These are phyloP conservation scores for Apophysomyces variabilis DNA, from an alignment of 371 early-diverging fungal genomes.

Conservation along the genomic window DNA sequence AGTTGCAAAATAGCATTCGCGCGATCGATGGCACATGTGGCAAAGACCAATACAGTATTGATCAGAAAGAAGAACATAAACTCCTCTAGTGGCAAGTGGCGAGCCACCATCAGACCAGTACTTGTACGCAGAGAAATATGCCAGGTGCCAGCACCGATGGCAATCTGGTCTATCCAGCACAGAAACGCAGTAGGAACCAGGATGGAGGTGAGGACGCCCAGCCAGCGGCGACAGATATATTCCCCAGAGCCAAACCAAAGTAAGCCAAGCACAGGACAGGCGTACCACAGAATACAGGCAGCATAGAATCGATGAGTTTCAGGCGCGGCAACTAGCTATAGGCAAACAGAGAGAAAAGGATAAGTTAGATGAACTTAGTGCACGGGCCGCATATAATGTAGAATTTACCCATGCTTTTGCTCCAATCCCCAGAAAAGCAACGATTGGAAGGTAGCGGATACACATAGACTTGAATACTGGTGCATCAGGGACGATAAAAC, in stretches of 20 bases:
- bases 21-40: constrained; percentile 60
- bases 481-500: constrained; percentile 35
- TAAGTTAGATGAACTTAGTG: not conserved
- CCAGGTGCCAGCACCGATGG: constrained; percentile 64
- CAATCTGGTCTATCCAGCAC: constrained; percentile 57
- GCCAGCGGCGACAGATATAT: constrained; percentile 52
- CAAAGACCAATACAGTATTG: constrained; percentile 63
- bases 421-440: constrained; percentile 31
- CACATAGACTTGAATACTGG: constrained; percentile 28
- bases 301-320: constrained; percentile 57
- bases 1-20: constrained; percentile 46
- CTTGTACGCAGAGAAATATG: constrained; percentile 50
- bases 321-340: constrained; percentile 39
- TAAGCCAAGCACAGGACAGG: constrained; percentile 57
- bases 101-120: constrained; percentile 48
- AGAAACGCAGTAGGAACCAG: constrained; percentile 53
- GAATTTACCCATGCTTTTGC: constrained; percentile 49
- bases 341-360: not conserved
- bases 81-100: constrained; percentile 66
- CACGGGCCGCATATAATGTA: not conserved
- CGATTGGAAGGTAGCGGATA: constrained; percentile 43
- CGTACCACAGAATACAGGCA: constrained; percentile 58
- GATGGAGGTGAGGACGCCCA: constrained; percentile 35
- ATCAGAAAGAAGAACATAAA: constrained; percentile 61
- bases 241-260: constrained; percentile 61